A percentile compares a stretch with the other conserved stretches of the same genome.
These are phyloP conservation scores for Leccinum uliginosum DNA, from an alignment of 768 basidiomycete genomes.

Conservation along the genomic window DNA sequence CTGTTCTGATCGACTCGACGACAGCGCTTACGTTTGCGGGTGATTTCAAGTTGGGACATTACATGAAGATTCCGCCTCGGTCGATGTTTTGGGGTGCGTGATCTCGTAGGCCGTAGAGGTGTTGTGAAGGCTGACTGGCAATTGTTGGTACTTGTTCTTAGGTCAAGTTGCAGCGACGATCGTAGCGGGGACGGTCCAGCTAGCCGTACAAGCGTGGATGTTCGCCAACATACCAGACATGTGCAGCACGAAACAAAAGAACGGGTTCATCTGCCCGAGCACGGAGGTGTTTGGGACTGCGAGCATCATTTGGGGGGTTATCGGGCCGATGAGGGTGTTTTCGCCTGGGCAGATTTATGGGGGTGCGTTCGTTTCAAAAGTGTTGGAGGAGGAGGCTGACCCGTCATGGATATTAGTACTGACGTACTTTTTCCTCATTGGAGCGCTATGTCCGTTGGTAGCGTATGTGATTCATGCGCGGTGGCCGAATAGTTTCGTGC, in stretches of 20 bases:
- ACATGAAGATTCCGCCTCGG: slow-evolving; percentile 64
- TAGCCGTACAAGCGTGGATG: slow-evolving; percentile 65
- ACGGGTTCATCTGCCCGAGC: slow-evolving; percentile 66
- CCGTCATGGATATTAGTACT: slow-evolving; percentile 31
- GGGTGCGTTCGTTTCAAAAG: slow-evolving; percentile 26
- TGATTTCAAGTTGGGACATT: slow-evolving; percentile 78
- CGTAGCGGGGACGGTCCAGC: slow-evolving; percentile 65
- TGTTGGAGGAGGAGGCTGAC: not conserved
- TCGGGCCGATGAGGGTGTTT: slow-evolving; percentile 71
- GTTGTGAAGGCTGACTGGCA: not conserved
- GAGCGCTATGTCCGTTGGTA: slow-evolving; percentile 56
- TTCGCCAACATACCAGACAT: slow-evolving; percentile 38
- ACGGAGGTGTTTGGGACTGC: slow-evolving; percentile 78
- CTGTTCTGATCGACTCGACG: not conserved
- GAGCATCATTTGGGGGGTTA: slow-evolving; percentile 77
- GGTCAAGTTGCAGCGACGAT: slow-evolving; percentile 59
- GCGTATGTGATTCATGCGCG: slow-evolving; percentile 50
- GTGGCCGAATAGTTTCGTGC: slow-evolving; percentile 60
- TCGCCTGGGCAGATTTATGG: slow-evolving; percentile 60
- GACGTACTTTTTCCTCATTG: slow-evolving; percentile 74
- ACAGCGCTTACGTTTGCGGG: slow-evolving; percentile 57
- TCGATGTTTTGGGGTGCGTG: slow-evolving; percentile 55
- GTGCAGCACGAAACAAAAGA: slow-evolving; percentile 23
- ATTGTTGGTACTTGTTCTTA: not conserved
- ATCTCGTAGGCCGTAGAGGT: not conserved